Evolutionary conservation across 31 red algal genomes (phyloP).

Genomic region (Endocladia muricata): DNA sequence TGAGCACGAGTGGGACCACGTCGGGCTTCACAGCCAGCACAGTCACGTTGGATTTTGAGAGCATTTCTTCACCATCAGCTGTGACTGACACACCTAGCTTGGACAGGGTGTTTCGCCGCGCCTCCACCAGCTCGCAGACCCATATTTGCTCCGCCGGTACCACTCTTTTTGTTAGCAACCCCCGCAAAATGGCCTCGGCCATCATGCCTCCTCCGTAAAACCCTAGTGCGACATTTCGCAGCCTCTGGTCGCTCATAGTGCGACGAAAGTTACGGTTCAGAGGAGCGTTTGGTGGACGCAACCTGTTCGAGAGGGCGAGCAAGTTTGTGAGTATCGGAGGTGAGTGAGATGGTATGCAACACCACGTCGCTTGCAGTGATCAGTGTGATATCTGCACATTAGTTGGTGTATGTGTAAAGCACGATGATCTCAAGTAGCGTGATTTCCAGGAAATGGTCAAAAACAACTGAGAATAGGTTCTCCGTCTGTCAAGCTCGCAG

Average conservation of each 20-base stretch:
- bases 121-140: constrained; percentile 44
- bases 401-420: too few relatives aligned
- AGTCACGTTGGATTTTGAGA: constrained; percentile 26
- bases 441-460: too few relatives aligned
- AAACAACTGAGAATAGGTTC: too few relatives aligned
- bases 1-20: constrained; percentile 45
- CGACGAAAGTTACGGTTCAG: constrained; percentile 8
- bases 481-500: too few relatives aligned
- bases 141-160: constrained; percentile 40
- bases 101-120: constrained; percentile 12
- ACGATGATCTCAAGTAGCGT: too few relatives aligned
- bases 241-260: neutral
- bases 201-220: constrained; percentile 94
- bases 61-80: constrained; percentile 23
- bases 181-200: constrained; percentile 85
- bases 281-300: too few relatives aligned
- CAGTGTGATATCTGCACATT: too few relatives aligned
- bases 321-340: neutral
- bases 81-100: constrained; percentile 22
- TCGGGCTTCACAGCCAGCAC: constrained; percentile 88
- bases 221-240: constrained; percentile 29
- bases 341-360: neutral
- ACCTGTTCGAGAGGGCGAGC: too few relatives aligned
- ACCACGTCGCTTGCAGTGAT: too few relatives aligned
- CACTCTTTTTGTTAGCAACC: constrained; percentile 63